These are phyloP conservation scores for Ogataea pini DNA, from an alignment of 805 yeast species.

Conservation along the genomic window DNA sequence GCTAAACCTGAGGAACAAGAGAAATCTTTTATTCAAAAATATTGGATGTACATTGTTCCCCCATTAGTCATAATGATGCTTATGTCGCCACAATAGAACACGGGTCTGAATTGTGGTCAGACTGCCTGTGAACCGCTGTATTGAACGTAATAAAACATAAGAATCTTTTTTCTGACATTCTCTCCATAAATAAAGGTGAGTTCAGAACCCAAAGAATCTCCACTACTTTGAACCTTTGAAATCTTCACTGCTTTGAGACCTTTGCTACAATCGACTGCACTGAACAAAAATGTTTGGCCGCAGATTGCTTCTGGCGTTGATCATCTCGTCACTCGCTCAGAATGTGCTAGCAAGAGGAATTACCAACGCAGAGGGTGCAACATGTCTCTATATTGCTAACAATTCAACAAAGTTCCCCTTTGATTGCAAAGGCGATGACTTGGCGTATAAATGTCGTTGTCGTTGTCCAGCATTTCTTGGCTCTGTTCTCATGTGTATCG, in stretches of 20 bases:
- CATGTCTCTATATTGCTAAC: constrained; percentile 38
- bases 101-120: constrained; percentile 4
- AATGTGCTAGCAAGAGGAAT: constrained; percentile 32
- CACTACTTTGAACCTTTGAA: too few relatives aligned
- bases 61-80: constrained; percentile 43
- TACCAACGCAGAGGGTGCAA: constrained; percentile 38
- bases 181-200: too few relatives aligned
- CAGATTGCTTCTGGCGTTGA: neutral
- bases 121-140: constrained; percentile 3
- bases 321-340: neutral
- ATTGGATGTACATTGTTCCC: constrained; percentile 64
- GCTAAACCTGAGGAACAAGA: constrained; percentile 20
- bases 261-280: too few relatives aligned
- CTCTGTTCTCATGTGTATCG: constrained; percentile 39
- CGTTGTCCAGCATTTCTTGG: constrained; percentile 36
- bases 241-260: too few relatives aligned
- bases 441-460: constrained; percentile 39
- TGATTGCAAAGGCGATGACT: constrained; percentile 35
- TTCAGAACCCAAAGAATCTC: too few relatives aligned
- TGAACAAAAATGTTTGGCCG: too few relatives aligned
- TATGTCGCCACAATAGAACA: constrained; percentile 20
- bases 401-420: constrained; percentile 37
- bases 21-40: constrained; percentile 55
- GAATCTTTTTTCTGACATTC: neutral
- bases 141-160: neutral